These are phyloP conservation scores for Lactarius indigo DNA, from an alignment of 768 basidiomycete genomes.

Conservation along the genomic window DNA sequence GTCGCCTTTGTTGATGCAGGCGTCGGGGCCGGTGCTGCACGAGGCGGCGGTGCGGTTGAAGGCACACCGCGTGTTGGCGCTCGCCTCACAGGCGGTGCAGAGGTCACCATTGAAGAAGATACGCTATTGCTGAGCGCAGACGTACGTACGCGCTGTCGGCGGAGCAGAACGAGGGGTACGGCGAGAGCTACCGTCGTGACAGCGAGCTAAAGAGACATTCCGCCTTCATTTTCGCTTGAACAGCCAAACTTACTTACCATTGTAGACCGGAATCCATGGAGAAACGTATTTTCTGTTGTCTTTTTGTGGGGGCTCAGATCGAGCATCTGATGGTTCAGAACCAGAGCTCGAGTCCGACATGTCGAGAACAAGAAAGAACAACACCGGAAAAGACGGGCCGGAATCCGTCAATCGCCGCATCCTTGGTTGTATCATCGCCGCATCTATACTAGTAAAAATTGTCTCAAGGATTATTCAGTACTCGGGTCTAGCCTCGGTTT, in stretches of 20 bases:
- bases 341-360: not conserved
- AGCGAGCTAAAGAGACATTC: slow-evolving; percentile 27
- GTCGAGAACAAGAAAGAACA: not conserved
- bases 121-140: no score
- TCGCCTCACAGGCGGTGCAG: slow-evolving; percentile 25
- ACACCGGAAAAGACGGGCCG: not conserved
- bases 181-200: slow-evolving; percentile 33
- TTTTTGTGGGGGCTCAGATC: not conserved
- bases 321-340: not conserved
- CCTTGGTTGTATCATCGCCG: no score
- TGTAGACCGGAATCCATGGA: slow-evolving; percentile 22
- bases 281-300: not conserved
- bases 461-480: no score
- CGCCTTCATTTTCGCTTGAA: not conserved
- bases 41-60: not conserved
- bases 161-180: slow-evolving; percentile 32
- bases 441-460: no score
- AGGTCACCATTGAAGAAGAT: slow-evolving; percentile 24
- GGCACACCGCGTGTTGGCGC: not conserved
- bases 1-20: no score
- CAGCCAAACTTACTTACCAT: slow-evolving; percentile 10
- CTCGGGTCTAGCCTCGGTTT: no score
- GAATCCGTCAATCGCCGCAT: not conserved
- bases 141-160: slow-evolving; percentile 28
- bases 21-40: no score